phyloP scores from a whole-genome alignment of 2,329 filamentous ascomycete genomes.

The Aspergillus neotritici region DNA sequence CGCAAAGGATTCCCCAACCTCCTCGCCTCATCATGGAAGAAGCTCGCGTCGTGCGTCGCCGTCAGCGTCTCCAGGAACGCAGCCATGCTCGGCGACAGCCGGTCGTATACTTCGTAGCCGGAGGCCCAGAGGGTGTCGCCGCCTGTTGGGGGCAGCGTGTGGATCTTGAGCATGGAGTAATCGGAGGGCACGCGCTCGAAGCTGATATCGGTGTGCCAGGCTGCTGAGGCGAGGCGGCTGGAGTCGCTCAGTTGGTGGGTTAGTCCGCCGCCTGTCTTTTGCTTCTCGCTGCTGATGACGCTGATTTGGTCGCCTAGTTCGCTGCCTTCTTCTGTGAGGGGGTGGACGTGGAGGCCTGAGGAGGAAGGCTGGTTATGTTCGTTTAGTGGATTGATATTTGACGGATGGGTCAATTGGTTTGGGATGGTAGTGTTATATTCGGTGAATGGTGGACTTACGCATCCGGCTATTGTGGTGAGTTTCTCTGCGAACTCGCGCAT shows the following conservation, averaged over 20 bases:
- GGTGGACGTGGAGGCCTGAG: slow-evolving; percentile 57
- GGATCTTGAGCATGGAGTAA: slow-evolving; percentile 56
- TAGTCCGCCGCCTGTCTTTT: slow-evolving; percentile 39
- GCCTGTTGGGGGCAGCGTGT: slow-evolving; percentile 51
- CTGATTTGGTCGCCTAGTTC: slow-evolving; percentile 57
- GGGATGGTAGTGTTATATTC: accelerated
- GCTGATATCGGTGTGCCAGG: slow-evolving; percentile 57
- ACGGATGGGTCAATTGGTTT: not conserved
- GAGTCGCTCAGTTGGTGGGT: slow-evolving; percentile 29
- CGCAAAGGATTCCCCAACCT: slow-evolving; percentile 30
- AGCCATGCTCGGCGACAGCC: slow-evolving; percentile 52
- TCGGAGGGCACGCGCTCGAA: slow-evolving; percentile 61
- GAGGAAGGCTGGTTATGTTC: slow-evolving; percentile 38
- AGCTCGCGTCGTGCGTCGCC: slow-evolving; percentile 51
- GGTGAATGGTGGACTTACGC: slow-evolving; percentile 28
- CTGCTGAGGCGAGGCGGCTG: slow-evolving; percentile 39
- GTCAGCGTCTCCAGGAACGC: slow-evolving; percentile 56
- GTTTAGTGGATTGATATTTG: not conserved
- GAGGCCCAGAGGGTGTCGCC: slow-evolving; percentile 63
- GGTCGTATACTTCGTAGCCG: slow-evolving; percentile 62
- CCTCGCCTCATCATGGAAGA: slow-evolving; percentile 44
- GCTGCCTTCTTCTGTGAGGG: slow-evolving; percentile 52
- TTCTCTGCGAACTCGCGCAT: slow-evolving; percentile 52
- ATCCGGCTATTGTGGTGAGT: slow-evolving; percentile 42
- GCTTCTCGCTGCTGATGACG: slow-evolving; percentile 56